A percentile compares a stretch with the other conserved stretches of the same genome.
Evolutionary conservation across 2,329 filamentous ascomycete genomes (phyloP).

Genomic region (Tolypocladium inflatum): DNA sequence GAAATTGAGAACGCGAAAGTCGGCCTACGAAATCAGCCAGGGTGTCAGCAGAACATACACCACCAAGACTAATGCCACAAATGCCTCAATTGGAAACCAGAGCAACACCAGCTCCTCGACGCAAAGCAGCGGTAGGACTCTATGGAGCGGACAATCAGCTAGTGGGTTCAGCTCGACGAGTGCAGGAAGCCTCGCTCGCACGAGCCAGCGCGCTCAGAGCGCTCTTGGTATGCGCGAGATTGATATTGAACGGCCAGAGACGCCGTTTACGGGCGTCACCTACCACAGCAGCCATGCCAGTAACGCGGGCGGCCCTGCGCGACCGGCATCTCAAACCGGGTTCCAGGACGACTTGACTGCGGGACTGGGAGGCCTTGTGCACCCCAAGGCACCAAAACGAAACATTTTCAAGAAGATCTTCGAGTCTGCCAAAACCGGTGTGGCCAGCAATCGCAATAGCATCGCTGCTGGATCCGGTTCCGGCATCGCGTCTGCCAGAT

Average conservation of each 20-base stretch:
- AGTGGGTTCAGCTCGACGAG: conserved; percentile 90
- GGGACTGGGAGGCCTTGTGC: conserved; percentile 67
- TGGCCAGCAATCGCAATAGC: conserved; percentile 79
- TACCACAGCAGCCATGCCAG: conserved; percentile 85
- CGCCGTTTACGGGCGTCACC: conserved; percentile 67
- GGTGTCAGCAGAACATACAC: conserved; percentile 73
- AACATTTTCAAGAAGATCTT: conserved; percentile 95
- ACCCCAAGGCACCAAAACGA: conserved; percentile 70
- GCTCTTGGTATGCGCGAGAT: conserved; percentile 51
- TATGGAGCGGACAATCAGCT: conserved; percentile 92
- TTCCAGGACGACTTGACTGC: conserved; percentile 56
- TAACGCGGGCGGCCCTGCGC: conserved; percentile 28
- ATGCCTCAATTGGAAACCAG: conserved; percentile 62
- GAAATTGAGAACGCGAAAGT: conserved; percentile 56
- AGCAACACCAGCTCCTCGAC: conserved; percentile 68
- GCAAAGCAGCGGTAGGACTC: conserved; percentile 68
- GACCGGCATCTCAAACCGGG: conserved; percentile 57
- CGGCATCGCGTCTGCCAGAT: conserved; percentile 33
- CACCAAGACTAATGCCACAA: conserved; percentile 78
- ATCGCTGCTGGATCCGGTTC: conserved; percentile 49
- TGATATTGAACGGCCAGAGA: conserved; percentile 47
- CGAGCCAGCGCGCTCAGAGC: conserved; percentile 57
- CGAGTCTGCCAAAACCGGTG: conserved; percentile 87
- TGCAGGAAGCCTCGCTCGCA: conserved; percentile 82
- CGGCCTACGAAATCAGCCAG: conserved; percentile 66